Evolutionary conservation across 306 rosid species (phyloP).

Genomic region (Senna tora): DNA sequence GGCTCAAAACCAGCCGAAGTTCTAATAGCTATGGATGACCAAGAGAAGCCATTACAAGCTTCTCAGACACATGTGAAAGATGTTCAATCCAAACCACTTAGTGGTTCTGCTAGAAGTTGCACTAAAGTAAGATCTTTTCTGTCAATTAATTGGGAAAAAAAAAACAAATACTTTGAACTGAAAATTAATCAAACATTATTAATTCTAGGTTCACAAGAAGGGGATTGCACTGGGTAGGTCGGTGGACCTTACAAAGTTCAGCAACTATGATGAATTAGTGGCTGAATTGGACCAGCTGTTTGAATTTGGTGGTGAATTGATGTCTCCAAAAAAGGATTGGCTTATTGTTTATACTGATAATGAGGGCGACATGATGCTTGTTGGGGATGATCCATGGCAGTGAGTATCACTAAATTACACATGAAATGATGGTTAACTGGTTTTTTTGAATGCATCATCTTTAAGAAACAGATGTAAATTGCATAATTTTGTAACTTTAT

Average conservation of each 20-base stretch:
- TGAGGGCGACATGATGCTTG: slow-evolving; percentile 97
- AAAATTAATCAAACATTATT: slow-evolving; percentile 28
- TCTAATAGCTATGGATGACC: slow-evolving; percentile 37
- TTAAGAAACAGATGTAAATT: not conserved
- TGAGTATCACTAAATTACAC: slow-evolving; percentile 46
- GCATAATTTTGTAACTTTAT: slow-evolving; percentile 6
- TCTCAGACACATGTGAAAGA: slow-evolving; percentile 51
- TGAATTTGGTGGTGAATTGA: slow-evolving; percentile 76
- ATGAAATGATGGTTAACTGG: too few species aligned
- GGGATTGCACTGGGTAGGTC: slow-evolving; percentile 95
- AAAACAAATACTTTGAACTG: slow-evolving; percentile 5
- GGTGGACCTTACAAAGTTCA: slow-evolving; percentile 83
- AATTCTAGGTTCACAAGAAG: slow-evolving; percentile 85
- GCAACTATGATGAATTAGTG: slow-evolving; percentile 63
- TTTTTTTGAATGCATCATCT: not conserved
- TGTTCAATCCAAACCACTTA: slow-evolving; percentile 52
- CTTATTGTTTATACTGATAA: slow-evolving; percentile 79
- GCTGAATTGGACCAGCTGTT: slow-evolving; percentile 78
- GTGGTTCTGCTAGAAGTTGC: slow-evolving; percentile 80
- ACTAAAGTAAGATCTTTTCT: slow-evolving; percentile 59
- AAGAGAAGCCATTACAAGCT: slow-evolving; percentile 48
- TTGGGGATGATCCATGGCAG: slow-evolving; percentile 98
- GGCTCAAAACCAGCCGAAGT: slow-evolving; percentile 49
- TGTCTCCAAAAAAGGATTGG: slow-evolving; percentile 70
- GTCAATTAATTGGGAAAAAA: not conserved